phyloP scores from a whole-genome alignment of 345 rosid species.

The Syzygium aromaticum region DNA sequence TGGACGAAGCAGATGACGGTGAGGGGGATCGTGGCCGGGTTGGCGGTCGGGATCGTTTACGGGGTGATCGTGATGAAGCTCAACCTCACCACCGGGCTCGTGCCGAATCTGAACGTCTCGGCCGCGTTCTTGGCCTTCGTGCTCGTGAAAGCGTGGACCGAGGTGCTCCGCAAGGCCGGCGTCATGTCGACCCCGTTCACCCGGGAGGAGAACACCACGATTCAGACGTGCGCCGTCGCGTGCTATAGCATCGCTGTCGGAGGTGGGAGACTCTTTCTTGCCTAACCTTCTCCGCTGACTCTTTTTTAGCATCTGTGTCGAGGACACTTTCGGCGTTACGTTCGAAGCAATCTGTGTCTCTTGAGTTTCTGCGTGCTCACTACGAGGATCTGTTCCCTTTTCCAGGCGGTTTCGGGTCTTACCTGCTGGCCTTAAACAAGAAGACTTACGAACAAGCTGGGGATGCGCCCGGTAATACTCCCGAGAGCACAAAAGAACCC shows the following conservation, averaged over 20 bases:
- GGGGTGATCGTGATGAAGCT: conserved; percentile 81
- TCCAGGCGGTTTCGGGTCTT: conserved; percentile 88
- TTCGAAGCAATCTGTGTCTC: not conserved
- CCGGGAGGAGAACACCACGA: conserved; percentile 73
- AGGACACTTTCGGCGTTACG: not conserved
- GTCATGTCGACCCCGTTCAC: conserved; percentile 58
- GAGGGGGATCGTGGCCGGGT: conserved; percentile 55
- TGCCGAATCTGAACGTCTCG: conserved; percentile 87
- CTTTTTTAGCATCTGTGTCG: not conserved
- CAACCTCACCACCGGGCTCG: conserved; percentile 78
- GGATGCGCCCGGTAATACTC: conserved; percentile 49
- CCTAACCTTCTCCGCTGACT: not conserved
- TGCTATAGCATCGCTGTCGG: conserved; percentile 86
- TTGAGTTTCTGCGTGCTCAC: not conserved
- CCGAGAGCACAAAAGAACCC: conserved; percentile 64
- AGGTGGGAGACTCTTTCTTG: conserved; percentile 26
- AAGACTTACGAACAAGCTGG: conserved; percentile 61
- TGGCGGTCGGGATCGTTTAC: conserved; percentile 57
- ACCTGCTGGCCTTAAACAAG: conserved; percentile 63
- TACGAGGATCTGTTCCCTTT: not conserved
- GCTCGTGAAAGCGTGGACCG: conserved; percentile 61
- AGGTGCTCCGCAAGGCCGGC: conserved; percentile 57
- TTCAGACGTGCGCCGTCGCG: conserved; percentile 88
- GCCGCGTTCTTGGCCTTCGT: conserved; percentile 80
- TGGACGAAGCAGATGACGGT: conserved; percentile 73